These are phyloP conservation scores for Eucalyptus polybractea DNA, from an alignment of 345 rosid species.

Conservation along the genomic window DNA sequence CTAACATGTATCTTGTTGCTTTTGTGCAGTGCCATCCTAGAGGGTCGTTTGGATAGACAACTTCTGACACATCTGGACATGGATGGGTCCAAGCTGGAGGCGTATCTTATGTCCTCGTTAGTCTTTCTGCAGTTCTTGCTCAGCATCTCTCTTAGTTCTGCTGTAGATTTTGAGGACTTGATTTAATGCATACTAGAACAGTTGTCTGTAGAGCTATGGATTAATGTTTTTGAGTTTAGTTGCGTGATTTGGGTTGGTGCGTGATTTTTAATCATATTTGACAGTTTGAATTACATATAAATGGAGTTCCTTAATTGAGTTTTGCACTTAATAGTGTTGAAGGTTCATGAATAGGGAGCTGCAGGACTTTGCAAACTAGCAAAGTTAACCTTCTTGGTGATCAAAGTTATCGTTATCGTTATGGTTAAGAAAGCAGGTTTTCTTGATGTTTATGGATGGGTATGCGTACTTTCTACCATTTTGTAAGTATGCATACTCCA, in stretches of 20 bases:
- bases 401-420: neutral
- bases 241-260: neutral
- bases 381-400: neutral
- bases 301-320: neutral
- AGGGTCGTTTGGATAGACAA: neutral
- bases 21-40: conserved; percentile 13
- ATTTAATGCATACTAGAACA: neutral
- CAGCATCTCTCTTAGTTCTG: neutral
- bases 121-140: neutral
- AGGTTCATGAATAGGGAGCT: neutral
- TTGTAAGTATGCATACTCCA: neutral
- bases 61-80: neutral
- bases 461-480: neutral
- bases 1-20: neutral
- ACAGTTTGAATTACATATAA: neutral
- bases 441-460: neutral
- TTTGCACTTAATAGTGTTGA: neutral
- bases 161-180: neutral
- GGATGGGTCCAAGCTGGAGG: neutral
- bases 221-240: neutral
- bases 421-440: neutral
- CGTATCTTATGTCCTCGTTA: neutral
- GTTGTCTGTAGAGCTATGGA: neutral
- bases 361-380: neutral
- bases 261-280: neutral